Percentiles rank a stretch among this genome's conserved stretches.
These are phyloP conservation scores for Rhododendron ferrugineum DNA, from an alignment of 148 eudicot species.

Conservation along the genomic window DNA sequence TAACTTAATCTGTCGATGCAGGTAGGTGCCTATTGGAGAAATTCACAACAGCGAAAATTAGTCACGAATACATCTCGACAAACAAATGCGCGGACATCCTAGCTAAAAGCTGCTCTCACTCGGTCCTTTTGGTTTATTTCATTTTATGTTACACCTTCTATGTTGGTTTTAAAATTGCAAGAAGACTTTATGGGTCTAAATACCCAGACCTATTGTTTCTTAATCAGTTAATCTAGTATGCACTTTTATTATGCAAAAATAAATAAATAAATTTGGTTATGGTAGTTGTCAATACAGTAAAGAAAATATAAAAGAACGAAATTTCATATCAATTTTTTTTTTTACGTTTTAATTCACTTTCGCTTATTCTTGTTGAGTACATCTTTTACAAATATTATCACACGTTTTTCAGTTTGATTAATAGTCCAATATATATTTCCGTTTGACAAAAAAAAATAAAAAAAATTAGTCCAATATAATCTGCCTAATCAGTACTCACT, in stretches of 20 bases:
- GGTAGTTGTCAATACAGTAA: too few species aligned
- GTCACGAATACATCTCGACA: background rate
- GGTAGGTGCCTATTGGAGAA: too few species aligned
- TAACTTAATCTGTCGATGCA: too few species aligned
- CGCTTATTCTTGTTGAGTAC: background rate
- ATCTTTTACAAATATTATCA: background rate
- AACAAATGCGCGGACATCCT: background rate
- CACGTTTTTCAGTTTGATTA: background rate
- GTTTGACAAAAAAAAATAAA: too few species aligned
- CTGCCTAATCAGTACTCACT: background rate
- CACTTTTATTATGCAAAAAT: too few species aligned
- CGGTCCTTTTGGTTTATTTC: background rate
- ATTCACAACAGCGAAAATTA: too few species aligned
- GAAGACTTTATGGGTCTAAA: too few species aligned
- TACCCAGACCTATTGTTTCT: too few species aligned
- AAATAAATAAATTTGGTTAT: background rate
- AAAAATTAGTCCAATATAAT: background rate
- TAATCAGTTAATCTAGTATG: too few species aligned
- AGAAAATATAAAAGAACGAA: background rate
- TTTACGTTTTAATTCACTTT: background rate
- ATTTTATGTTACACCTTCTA: too few species aligned
- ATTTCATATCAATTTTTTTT: too few species aligned
- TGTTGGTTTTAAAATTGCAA: too few species aligned
- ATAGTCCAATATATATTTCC: background rate
- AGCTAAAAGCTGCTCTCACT: background rate